A percentile compares a stretch with the other conserved stretches of the same genome.
phyloP scores from a whole-genome alignment of 371 early-diverging fungal genomes.

The Syncephalastrum contaminatum region DNA sequence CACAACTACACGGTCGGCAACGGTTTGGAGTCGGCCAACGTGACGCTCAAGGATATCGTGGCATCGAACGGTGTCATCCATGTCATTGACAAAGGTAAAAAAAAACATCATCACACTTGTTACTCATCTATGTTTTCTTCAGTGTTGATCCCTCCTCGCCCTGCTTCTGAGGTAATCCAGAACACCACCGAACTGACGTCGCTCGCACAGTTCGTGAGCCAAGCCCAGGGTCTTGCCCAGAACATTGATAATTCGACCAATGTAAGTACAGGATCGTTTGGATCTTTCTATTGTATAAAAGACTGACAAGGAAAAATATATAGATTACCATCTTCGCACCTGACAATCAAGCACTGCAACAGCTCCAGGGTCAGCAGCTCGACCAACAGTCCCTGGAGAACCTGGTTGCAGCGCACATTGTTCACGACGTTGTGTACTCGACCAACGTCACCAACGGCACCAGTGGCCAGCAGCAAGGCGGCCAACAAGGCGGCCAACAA shows the following conservation, averaged over 20 bases:
- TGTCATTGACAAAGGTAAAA: slow-evolving; percentile 33
- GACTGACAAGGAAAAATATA: not conserved
- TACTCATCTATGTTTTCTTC: not conserved
- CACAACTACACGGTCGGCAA: slow-evolving; percentile 22
- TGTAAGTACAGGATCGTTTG: slow-evolving; percentile 16
- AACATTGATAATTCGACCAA: slow-evolving; percentile 24
- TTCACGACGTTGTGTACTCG: slow-evolving; percentile 30
- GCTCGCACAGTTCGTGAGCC: slow-evolving; percentile 12
- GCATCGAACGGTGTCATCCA: slow-evolving; percentile 40
- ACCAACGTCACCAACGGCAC: slow-evolving; percentile 24
- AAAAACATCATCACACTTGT: not conserved
- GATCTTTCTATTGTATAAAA: not conserved
- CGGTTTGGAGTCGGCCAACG: slow-evolving; percentile 21
- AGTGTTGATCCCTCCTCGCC: slow-evolving; percentile 39
- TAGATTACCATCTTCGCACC: slow-evolving; percentile 44
- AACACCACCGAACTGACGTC: slow-evolving; percentile 15
- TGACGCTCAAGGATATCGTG: slow-evolving; percentile 21
- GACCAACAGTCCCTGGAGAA: not conserved
- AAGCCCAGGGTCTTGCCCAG: slow-evolving; percentile 1
- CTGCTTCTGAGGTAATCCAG: slow-evolving; percentile 18
- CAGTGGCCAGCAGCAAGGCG: too few species aligned
- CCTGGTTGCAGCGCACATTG: slow-evolving; percentile 25
- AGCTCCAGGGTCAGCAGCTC: not conserved
- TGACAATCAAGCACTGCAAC: slow-evolving; percentile 13
- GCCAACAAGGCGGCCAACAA: too few species aligned